Evolutionary conservation across 2,329 filamentous ascomycete species (phyloP), one percentile per base, ranked within the genome.

Genomic region (Metarhizium anisopliae): DNA sequence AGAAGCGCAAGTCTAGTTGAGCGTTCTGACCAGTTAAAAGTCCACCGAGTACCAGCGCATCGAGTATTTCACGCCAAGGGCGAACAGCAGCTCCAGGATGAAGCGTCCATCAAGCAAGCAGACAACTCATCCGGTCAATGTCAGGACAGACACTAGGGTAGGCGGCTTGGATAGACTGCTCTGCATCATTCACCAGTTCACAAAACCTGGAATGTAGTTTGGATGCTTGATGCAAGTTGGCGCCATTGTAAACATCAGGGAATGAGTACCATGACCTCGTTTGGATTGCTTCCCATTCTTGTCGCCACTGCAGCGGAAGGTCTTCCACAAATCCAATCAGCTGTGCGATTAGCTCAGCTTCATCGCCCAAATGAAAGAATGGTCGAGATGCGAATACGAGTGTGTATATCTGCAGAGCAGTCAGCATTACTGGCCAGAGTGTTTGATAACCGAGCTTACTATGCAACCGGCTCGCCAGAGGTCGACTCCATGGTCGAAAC

Each of bases 381-480:
- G 50, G 32, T 38, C 29, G 30, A 38, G 50, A 32, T 51, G 35
- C 50, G n/a, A 51, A 51, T 18, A 51, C 6, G n/a, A 51, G 30
- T 51, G 50, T 36, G n/a, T 51, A 51, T 49, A 49, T 49, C 47
- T 49, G 47, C 47, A 49, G n/a, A n/a, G 20, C 18, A 53, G 42
- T 53, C 4, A 53, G 52, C 20, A 32, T 53, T 11, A 35, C 11
- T 35, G 52, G 30, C 14, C 20, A 47, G 25, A 35, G 40, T 18
- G 20, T 51, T 51, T 14, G 52, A 18, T 36, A 47, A n/a, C 14
- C 14, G 16, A n/a, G 25, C 52, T 53, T 53, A 53, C 52, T 32
- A 53, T 36, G 52, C 52, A 47, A 20, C 36, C 52, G n/a, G 32
- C 52, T 13, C 52, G 52, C 52, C 52, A 53, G 16, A 53, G 52